Evolutionary conservation across 768 basidiomycete species (phyloP), one percentile per base, ranked within the genome.

Genomic region (Hebeloma cylindrosporum): DNA sequence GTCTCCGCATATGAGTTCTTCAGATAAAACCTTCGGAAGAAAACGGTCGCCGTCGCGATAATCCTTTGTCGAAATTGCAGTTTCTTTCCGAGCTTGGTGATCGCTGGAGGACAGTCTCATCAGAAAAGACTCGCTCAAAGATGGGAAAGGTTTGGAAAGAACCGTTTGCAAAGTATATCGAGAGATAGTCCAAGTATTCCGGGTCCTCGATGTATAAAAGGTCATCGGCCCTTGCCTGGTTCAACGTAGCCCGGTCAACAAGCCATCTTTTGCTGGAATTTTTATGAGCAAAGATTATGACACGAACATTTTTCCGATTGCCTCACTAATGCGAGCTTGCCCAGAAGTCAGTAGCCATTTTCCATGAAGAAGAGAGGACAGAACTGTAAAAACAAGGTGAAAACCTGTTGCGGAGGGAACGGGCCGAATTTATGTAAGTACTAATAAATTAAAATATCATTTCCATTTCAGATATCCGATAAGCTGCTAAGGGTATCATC

Each of bases 1-100:
- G 95, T 97, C 62, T 96, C 93, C 70, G 89, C 93, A 60, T 93
- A 95, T 6, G 83, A 77, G 61, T 95, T 97, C 71, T 95, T 95
- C 57, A 95, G 70, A 64, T 98, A 99, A 68, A 97, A 98, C n/a
- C 96, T 74, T 27, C 89, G 82, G 66, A 98, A 96, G 68, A 92
- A 98, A 29, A 97, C 86, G 36, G 86, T 92, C 17, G 95, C 93
- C 1, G 93, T 97, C 3, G 95, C 92, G 44, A 93, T 88, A 3
- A 89, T 91, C 31, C 93, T 80, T 64, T 98, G 96, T 21, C 93
- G 81, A 8, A 97, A 73, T 30, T 72, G 70, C 29, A 94, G 74
- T 50, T 85, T 85, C 68, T 88, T 91, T 17, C 91, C 90, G 1
- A 98, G 77, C 62, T 88, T 91, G 13, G 85, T 81, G 40, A 97